These are phyloP conservation scores for Aspergillus sergii DNA, from an alignment of 2,329 filamentous ascomycete genomes.

Conservation along the genomic window DNA sequence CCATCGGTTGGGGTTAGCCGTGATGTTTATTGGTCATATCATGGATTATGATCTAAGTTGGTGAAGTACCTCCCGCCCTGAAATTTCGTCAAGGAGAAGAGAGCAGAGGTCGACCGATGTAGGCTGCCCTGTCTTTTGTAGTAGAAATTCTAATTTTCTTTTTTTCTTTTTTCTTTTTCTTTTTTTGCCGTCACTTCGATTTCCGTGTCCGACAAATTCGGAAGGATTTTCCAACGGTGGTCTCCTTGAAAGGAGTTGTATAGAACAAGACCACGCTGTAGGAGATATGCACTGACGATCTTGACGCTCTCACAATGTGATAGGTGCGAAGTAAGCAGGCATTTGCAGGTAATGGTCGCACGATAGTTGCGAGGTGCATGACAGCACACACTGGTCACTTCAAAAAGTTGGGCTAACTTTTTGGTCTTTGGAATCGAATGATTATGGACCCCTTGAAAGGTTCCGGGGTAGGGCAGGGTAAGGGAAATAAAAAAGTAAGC, in stretches of 20 bases:
- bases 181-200: background rate
- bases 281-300: constrained; percentile 1
- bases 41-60: background rate
- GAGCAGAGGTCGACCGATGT: background rate
- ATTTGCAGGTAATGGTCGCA: background rate
- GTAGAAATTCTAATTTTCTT: background rate
- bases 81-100: constrained; percentile 12
- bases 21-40: background rate
- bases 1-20: background rate
- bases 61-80: constrained; percentile 7
- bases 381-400: background rate
- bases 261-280: background rate
- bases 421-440: background rate
- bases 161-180: background rate
- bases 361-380: background rate
- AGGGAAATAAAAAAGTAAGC: constrained; percentile 12
- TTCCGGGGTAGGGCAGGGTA: constrained; percentile 14
- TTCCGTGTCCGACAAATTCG: background rate
- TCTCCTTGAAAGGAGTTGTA: background rate
- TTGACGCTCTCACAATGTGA: background rate
- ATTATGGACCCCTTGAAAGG: constrained; percentile 6
- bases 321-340: constrained; percentile 6
- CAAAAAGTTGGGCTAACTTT: background rate
- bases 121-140: background rate
- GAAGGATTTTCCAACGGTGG: background rate